phyloP scores from a whole-genome alignment of 2,329 filamentous ascomycete species.

The Hypoxylon sp. region DNA sequence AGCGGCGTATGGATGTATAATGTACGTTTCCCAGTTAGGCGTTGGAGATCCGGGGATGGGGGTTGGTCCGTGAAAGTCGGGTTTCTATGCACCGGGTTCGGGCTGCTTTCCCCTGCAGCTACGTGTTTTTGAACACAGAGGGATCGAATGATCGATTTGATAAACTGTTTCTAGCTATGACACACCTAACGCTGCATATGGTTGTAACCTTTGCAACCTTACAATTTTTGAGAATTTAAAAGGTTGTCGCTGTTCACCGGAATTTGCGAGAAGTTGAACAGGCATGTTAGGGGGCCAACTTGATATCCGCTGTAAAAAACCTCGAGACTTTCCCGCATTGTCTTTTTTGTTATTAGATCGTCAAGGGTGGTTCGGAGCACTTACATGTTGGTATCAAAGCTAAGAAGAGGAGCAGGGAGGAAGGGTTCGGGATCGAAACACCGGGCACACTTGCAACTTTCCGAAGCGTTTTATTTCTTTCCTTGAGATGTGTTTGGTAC shows the following conservation, averaged over 20 bases:
- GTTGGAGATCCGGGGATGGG: conserved; percentile 42
- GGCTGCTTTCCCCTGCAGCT: conserved; percentile 34
- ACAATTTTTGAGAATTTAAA: neutral
- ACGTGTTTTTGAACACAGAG: conserved; percentile 18
- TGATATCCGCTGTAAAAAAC: conserved; percentile 36
- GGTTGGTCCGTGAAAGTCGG: conserved; percentile 38
- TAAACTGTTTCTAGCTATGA: conserved; percentile 23
- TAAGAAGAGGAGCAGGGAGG: conserved; percentile 20
- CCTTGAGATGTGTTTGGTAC: neutral
- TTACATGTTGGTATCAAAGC: conserved; percentile 2
- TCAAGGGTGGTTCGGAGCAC: conserved; percentile 23
- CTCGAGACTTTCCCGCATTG: conserved; percentile 20
- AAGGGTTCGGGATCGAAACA: conserved; percentile 26
- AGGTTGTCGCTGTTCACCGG: neutral
- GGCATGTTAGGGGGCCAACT: conserved; percentile 11
- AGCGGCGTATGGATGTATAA: neutral
- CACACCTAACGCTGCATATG: conserved; percentile 5
- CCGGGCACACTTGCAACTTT: conserved; percentile 16
- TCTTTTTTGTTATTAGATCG: conserved; percentile 34
- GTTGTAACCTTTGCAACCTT: neutral
- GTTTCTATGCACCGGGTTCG: conserved; percentile 37
- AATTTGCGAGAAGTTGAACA: neutral
- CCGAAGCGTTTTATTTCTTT: conserved; percentile 17
- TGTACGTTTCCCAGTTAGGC: conserved; percentile 14
- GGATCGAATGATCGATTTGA: conserved; percentile 27